Percentiles rank a stretch among this genome's conserved stretches.
Evolutionary conservation across 352 stramenopile genomes (phyloP).

Genomic region (Pythium rhizo-oryzae): DNA sequence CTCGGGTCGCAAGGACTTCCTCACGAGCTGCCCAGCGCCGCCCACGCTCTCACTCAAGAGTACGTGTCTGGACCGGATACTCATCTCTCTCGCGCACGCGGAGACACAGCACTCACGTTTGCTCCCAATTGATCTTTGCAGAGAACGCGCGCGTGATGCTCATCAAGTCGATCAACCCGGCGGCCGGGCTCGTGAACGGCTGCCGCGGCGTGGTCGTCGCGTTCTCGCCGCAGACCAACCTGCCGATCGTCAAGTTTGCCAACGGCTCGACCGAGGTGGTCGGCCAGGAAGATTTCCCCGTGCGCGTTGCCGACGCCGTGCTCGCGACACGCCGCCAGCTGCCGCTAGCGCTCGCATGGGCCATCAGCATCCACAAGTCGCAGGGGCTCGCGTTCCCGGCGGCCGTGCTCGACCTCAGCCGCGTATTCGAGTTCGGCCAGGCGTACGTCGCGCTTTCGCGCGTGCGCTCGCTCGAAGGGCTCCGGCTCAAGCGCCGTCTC

Average conservation of each 20-base stretch:
- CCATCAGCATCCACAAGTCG: constrained; percentile 96
- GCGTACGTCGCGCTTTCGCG: constrained; percentile 96
- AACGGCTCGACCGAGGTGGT: constrained; percentile 70
- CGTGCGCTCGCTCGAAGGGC: constrained; percentile 81
- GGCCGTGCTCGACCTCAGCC: constrained; percentile 87
- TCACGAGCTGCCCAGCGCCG: constrained; percentile 34
- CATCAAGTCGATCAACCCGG: constrained; percentile 92
- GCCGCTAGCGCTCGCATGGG: constrained; percentile 93
- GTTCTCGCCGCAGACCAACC: constrained; percentile 68
- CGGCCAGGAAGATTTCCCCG: constrained; percentile 68
- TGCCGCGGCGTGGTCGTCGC: constrained; percentile 87
- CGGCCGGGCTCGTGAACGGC: constrained; percentile 92
- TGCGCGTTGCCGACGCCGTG: constrained; percentile 55
- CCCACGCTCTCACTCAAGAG: constrained; percentile 36
- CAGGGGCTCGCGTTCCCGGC: constrained; percentile 93
- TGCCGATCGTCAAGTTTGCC: constrained; percentile 80
- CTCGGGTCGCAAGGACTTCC: constrained; percentile 32
- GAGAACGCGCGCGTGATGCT: constrained; percentile 93
- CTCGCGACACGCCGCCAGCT: constrained; percentile 75
- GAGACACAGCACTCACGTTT: too few relatives aligned
- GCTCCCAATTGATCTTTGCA: constrained; percentile 16
- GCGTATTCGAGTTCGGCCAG: constrained; percentile 96
- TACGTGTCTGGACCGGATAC: too few relatives aligned
- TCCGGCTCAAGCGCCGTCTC: constrained; percentile 60
- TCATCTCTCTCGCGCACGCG: too few relatives aligned